Conservation (phyloP, 2,329 filamentous ascomycete species). For the Sclerotinia glacialis region DNA sequence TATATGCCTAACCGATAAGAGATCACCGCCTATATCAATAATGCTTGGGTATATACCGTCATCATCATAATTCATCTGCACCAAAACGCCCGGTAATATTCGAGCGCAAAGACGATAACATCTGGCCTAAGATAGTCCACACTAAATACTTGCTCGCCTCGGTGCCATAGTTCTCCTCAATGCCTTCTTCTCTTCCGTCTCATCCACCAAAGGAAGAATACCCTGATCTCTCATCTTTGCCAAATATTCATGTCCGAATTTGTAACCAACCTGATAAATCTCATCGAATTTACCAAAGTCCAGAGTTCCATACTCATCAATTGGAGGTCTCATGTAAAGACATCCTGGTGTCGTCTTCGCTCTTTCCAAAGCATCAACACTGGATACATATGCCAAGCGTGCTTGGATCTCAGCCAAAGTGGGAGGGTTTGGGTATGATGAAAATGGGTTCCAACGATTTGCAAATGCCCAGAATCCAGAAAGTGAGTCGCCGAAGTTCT, state of each 20-base stretch:
- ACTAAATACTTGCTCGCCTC: slow-evolving; percentile 69
- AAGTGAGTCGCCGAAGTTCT: slow-evolving; percentile 88
- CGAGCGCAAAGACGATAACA: neutral
- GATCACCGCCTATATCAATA: slow-evolving; percentile 3
- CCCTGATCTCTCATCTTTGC: slow-evolving; percentile 75
- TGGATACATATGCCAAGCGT: slow-evolving; percentile 89
- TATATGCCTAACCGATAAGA: neutral
- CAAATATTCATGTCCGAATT: slow-evolving; percentile 78
- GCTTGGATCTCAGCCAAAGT: slow-evolving; percentile 96
- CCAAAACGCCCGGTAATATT: slow-evolving; percentile 8
- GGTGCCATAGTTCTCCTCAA: slow-evolving; percentile 77
- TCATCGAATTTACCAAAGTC: slow-evolving; percentile 98
- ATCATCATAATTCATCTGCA: neutral
- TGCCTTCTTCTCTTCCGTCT: slow-evolving; percentile 74
- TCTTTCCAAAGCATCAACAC: slow-evolving; percentile 87
- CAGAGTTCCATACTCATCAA: slow-evolving; percentile 88
- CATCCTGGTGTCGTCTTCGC: slow-evolving; percentile 90
- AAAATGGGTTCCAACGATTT: slow-evolving; percentile 97
- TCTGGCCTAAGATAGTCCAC: neutral
- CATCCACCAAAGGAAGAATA: slow-evolving; percentile 65
- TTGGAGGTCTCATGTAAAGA: slow-evolving; percentile 92
- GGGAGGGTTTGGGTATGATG: slow-evolving; percentile 81
- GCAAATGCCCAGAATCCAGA: slow-evolving; percentile 93
- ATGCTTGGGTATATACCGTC: slow-evolving; percentile 12
- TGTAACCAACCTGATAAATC: slow-evolving; percentile 86